Conservation (phyloP, 2,329 filamentous ascomycete genomes). For the Cladosporium sp. region DNA sequence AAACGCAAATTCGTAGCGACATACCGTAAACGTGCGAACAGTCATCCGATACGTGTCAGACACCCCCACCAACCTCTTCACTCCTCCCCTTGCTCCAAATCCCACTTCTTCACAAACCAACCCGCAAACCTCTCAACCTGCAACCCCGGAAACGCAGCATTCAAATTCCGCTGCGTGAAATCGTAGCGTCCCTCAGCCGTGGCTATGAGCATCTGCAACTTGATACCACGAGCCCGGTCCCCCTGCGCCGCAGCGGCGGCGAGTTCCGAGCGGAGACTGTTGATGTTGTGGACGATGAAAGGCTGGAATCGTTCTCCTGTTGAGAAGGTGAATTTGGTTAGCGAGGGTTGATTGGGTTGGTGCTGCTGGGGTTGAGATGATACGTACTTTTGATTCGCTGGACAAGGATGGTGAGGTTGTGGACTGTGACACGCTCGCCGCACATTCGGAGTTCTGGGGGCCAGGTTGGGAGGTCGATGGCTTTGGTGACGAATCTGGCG, state of each 20-base stretch:
- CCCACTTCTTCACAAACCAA: constrained; percentile 41
- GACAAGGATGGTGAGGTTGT: constrained; percentile 60
- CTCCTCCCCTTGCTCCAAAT: constrained; percentile 19
- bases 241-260: constrained; percentile 41
- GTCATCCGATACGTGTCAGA: background rate
- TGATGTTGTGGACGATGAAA: constrained; percentile 49
- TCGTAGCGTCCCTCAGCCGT: constrained; percentile 70
- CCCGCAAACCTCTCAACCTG: constrained; percentile 39
- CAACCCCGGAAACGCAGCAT: constrained; percentile 47
- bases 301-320: constrained; percentile 25
- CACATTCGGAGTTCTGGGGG: constrained; percentile 68
- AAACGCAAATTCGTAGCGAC: background rate
- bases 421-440: constrained; percentile 65
- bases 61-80: background rate
- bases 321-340: background rate
- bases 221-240: constrained; percentile 41
- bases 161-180: constrained; percentile 63
- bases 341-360: background rate
- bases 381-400: constrained; percentile 49
- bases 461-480: constrained; percentile 67
- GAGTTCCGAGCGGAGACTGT: constrained; percentile 54
- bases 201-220: constrained; percentile 63
- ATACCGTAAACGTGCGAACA: background rate
- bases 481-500: constrained; percentile 69
- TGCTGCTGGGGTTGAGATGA: background rate